These are phyloP conservation scores for Hygrocybe punicea DNA, from an alignment of 768 basidiomycete species.

Conservation along the genomic window DNA sequence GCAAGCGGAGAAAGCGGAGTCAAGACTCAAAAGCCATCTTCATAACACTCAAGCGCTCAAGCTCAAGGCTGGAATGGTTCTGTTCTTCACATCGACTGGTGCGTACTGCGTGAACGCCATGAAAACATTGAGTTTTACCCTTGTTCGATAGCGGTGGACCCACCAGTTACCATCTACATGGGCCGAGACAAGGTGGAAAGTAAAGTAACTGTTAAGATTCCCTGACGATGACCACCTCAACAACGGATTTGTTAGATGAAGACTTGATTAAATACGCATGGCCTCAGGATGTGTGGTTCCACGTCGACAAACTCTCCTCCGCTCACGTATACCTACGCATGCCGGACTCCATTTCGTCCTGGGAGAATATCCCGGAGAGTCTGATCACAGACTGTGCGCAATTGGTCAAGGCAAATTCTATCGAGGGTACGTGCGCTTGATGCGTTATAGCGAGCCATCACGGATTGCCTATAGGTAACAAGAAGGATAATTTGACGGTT, in stretches of 20 bases:
- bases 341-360: slow-evolving; percentile 64
- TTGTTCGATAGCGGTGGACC: slow-evolving; percentile 46
- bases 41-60: too few species aligned
- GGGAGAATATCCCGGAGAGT: slow-evolving; percentile 82
- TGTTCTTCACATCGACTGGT: slow-evolving; percentile 61
- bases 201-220: slow-evolving; percentile 36
- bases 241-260: slow-evolving; percentile 62
- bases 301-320: slow-evolving; percentile 96
- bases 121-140: slow-evolving; percentile 9
- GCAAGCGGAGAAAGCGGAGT: too few species aligned
- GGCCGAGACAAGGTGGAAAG: slow-evolving; percentile 96
- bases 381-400: slow-evolving; percentile 86
- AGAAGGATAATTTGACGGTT: slow-evolving; percentile 88
- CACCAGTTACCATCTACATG: slow-evolving; percentile 82
- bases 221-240: neutral
- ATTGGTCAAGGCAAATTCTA: slow-evolving; percentile 96
- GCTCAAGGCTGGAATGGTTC: too few species aligned
- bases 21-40: too few species aligned
- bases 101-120: slow-evolving; percentile 4
- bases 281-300: slow-evolving; percentile 90
- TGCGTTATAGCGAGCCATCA: neutral
- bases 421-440: slow-evolving; percentile 61
- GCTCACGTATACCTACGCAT: slow-evolving; percentile 97
- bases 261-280: slow-evolving; percentile 91
- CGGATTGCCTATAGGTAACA: slow-evolving; percentile 67